phyloP scores from a whole-genome alignment of 2,329 filamentous ascomycete genomes.

The Davidsoniella eucalypti region DNA sequence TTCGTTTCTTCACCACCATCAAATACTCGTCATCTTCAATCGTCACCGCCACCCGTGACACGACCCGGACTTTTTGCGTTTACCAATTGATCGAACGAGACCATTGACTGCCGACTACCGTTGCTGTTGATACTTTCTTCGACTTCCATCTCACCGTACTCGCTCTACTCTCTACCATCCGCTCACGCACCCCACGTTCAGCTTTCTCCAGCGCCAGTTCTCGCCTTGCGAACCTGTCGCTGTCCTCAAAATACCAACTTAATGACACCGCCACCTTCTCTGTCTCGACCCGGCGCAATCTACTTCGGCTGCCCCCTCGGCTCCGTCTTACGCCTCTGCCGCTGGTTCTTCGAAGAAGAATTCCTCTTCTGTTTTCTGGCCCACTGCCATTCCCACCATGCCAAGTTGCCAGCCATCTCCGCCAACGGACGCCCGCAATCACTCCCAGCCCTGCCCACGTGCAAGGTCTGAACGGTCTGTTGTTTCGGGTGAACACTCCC shows the following conservation, averaged over 20 bases:
- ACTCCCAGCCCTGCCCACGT: constrained; percentile 49
- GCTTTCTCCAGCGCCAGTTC: constrained; percentile 12
- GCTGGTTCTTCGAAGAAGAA: constrained; percentile 47
- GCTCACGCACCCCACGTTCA: constrained; percentile 7
- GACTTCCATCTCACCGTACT: background rate
- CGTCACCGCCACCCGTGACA: too few species aligned
- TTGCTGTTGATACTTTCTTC: too few species aligned
- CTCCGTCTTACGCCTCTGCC: constrained; percentile 51
- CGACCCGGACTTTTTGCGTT: too few species aligned
- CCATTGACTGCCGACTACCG: too few species aligned
- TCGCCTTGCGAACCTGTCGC: constrained; percentile 12
- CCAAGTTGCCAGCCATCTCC: constrained; percentile 50
- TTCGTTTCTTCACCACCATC: too few species aligned
- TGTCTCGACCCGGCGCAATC: constrained; percentile 37
- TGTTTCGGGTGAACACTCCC: constrained; percentile 52
- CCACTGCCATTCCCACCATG: constrained; percentile 38
- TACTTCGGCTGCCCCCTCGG: constrained; percentile 39
- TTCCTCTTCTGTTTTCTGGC: constrained; percentile 38
- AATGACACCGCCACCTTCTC: constrained; percentile 40
- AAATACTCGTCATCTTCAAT: background rate
- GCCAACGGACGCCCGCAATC: constrained; percentile 73
- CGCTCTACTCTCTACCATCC: background rate
- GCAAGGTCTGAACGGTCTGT: constrained; percentile 9
- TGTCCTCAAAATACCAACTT: constrained; percentile 18
- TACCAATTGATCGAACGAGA: too few species aligned